phyloP scores from a whole-genome alignment of 2,329 filamentous ascomycete genomes.

The Trichoderma breve region DNA sequence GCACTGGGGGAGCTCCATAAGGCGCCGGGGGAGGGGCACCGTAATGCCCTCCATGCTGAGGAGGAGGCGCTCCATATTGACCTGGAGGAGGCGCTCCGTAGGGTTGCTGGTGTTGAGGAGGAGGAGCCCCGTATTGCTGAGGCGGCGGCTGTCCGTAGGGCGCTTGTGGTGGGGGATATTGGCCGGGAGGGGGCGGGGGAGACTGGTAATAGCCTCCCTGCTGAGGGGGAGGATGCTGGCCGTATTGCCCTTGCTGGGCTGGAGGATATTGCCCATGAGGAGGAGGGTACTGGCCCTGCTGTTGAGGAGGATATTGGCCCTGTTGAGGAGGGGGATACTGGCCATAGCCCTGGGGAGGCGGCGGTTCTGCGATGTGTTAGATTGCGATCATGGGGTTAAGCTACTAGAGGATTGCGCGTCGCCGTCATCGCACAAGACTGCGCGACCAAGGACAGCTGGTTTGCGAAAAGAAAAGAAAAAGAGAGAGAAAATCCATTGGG shows the following conservation, averaged over 20 bases:
- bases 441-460: background rate
- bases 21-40: slow-evolving; percentile 40
- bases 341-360: slow-evolving; percentile 41
- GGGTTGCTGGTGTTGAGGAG: slow-evolving; percentile 26
- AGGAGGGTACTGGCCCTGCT: slow-evolving; percentile 36
- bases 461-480: background rate
- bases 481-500: background rate
- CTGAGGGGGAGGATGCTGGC: slow-evolving; percentile 28
- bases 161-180: slow-evolving; percentile 29
- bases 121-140: slow-evolving; percentile 33
- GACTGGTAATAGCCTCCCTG: slow-evolving; percentile 33
- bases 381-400: background rate
- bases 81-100: slow-evolving; percentile 24
- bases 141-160: slow-evolving; percentile 26
- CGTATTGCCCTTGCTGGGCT: slow-evolving; percentile 34
- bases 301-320: slow-evolving; percentile 35
- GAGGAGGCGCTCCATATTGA: slow-evolving; percentile 35
- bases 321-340: slow-evolving; percentile 37
- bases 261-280: slow-evolving; percentile 35
- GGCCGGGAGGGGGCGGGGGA: slow-evolving; percentile 28
- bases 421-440: background rate
- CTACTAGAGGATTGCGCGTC: background rate
- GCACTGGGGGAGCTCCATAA: slow-evolving; percentile 37
- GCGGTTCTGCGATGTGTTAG: slow-evolving; percentile 31
- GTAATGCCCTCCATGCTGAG: slow-evolving; percentile 33